These are phyloP conservation scores for Canariomyces notabilis DNA, from an alignment of 2,329 filamentous ascomycete species.

Conservation along the genomic window DNA sequence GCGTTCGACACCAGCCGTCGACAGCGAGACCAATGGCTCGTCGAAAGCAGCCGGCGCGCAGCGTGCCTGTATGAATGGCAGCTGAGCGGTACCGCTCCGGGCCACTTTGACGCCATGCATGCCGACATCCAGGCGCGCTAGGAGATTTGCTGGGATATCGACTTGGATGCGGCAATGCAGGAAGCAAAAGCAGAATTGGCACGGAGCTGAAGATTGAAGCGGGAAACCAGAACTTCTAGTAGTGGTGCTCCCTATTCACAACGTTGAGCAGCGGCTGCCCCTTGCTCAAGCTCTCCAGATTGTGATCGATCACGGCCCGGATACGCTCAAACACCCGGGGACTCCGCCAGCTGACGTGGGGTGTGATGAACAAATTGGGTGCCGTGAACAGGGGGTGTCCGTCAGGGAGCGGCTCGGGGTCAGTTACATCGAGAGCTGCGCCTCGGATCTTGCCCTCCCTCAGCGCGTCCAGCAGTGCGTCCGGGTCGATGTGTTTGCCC, in stretches of 20 bases:
- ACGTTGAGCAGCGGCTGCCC: conserved; percentile 30
- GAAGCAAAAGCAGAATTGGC: conserved; percentile 4
- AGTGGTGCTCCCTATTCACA: conserved; percentile 24
- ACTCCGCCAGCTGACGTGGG: conserved; percentile 35
- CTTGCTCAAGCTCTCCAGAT: conserved; percentile 27
- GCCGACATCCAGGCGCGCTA: conserved; percentile 15
- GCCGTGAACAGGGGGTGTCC: conserved; percentile 61
- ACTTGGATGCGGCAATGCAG: conserved; percentile 3
- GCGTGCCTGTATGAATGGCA: conserved; percentile 43
- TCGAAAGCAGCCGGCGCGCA: conserved; percentile 44
- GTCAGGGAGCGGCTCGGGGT: conserved; percentile 63
- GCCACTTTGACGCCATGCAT: conserved; percentile 33
- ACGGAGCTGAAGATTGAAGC: background rate
- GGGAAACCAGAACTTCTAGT: background rate
- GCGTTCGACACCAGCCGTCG: conserved; percentile 47
- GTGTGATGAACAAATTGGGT: conserved; percentile 56
- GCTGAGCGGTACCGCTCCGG: conserved; percentile 33
- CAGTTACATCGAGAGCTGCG: conserved; percentile 66
- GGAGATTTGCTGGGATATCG: conserved; percentile 12
- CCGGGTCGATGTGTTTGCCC: conserved; percentile 38
- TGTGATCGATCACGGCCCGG: conserved; percentile 27
- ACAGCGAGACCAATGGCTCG: conserved; percentile 44
- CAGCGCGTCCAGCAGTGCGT: conserved; percentile 55
- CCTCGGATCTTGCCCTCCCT: conserved; percentile 39
- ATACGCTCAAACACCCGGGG: conserved; percentile 27